Percentiles rank a stretch among this genome's conserved stretches.
These are phyloP conservation scores for Penicillium salamii DNA, from an alignment of 495 filamentous ascomycete species.

Conservation along the genomic window DNA sequence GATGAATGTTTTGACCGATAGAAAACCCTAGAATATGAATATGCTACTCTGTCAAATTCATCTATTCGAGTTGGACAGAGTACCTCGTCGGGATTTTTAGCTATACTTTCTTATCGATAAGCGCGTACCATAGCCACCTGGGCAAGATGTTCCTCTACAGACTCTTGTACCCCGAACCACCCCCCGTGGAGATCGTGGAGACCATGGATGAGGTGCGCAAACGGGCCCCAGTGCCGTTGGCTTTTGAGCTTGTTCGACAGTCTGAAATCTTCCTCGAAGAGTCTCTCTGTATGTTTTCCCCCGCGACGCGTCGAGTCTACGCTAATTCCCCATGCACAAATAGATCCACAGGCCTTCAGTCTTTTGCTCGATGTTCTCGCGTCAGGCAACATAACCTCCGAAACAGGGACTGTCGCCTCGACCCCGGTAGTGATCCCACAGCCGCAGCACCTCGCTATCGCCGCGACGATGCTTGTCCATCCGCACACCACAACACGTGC, in stretches of 20 bases:
- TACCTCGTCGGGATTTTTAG: background rate
- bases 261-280: slow-evolving; percentile 75
- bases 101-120: slow-evolving; percentile 28
- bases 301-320: background rate
- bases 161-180: slow-evolving; percentile 5
- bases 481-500: slow-evolving; percentile 66
- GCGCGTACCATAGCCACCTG: no score
- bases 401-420: slow-evolving; percentile 46
- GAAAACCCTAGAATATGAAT: no score
- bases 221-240: slow-evolving; percentile 51
- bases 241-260: slow-evolving; percentile 61
- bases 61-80: background rate
- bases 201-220: slow-evolving; percentile 32
- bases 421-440: slow-evolving; percentile 48
- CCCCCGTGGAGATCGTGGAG: slow-evolving; percentile 12
- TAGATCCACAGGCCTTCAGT: slow-evolving; percentile 66
- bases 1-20: no score
- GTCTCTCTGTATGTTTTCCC: slow-evolving; percentile 55
- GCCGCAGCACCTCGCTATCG: slow-evolving; percentile 61
- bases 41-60: no score
- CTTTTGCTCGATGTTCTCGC: slow-evolving; percentile 65
- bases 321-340: slow-evolving; percentile 9
- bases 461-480: slow-evolving; percentile 67
- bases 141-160: slow-evolving; percentile 10
- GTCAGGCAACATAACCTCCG: slow-evolving; percentile 46